phyloP scores from a whole-genome alignment of 2,329 filamentous ascomycete genomes.

The Macroventuria anomochaeta region DNA sequence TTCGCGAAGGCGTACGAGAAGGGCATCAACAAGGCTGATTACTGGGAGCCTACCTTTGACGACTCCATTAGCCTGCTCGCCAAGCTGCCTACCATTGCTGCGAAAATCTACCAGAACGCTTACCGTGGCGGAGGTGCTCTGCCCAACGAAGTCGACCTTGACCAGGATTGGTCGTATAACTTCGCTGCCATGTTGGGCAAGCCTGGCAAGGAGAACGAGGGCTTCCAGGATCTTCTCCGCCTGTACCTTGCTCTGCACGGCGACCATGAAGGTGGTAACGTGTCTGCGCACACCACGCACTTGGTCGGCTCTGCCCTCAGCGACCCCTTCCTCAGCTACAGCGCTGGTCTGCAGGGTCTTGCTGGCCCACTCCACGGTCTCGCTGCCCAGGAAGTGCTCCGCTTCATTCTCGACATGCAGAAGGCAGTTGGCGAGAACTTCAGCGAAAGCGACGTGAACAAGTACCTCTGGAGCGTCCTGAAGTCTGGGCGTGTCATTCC shows the following conservation, averaged over 20 bases:
- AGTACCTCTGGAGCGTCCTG: slow-evolving; percentile 91
- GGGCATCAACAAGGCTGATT: slow-evolving; percentile 92
- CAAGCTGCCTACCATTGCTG: slow-evolving; percentile 95
- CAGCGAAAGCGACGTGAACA: slow-evolving; percentile 79
- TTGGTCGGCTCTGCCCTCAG: slow-evolving; percentile 92
- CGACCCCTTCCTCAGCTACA: slow-evolving; percentile 95
- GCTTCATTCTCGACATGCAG: slow-evolving; percentile 98
- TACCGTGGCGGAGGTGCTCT: slow-evolving; percentile 77
- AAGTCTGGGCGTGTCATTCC: slow-evolving; percentile 94
- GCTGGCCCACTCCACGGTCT: slow-evolving; percentile 93
- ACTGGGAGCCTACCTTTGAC: slow-evolving; percentile 98
- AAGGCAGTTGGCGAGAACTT: slow-evolving; percentile 79
- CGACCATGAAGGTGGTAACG: slow-evolving; percentile 97
- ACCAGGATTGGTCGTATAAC: slow-evolving; percentile 98
- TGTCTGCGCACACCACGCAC: slow-evolving; percentile 94
- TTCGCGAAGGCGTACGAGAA: slow-evolving; percentile 93
- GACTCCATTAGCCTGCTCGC: slow-evolving; percentile 92
- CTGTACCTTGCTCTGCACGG: slow-evolving; percentile 96
- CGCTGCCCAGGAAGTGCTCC: slow-evolving; percentile 94
- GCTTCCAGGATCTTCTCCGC: slow-evolving; percentile 93
- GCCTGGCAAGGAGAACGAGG: slow-evolving; percentile 83
- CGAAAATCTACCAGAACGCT: slow-evolving; percentile 95
- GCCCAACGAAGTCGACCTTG: slow-evolving; percentile 75
- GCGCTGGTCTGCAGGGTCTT: slow-evolving; percentile 91
- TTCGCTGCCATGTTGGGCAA: slow-evolving; percentile 96